These are phyloP conservation scores for Penicillium rolfsii DNA, from an alignment of 2,329 filamentous ascomycete genomes.

Conservation along the genomic window DNA sequence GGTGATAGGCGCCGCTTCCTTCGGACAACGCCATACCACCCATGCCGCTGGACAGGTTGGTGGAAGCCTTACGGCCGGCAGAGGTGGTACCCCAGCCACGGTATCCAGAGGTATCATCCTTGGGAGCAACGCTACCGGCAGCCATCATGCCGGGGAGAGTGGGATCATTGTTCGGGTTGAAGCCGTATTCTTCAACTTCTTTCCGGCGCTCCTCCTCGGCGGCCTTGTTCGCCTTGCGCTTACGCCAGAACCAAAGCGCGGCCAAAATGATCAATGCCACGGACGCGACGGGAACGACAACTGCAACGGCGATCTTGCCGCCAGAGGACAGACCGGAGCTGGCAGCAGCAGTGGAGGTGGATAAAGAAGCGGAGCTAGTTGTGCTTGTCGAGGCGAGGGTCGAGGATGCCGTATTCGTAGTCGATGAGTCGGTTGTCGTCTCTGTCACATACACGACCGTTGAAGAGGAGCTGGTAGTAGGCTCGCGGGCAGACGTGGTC, in stretches of 20 bases:
- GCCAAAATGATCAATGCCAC: slow-evolving; percentile 78
- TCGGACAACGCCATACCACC: slow-evolving; percentile 69
- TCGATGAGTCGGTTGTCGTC: slow-evolving; percentile 12
- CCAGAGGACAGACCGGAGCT: slow-evolving; percentile 46
- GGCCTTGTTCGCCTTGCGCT: slow-evolving; percentile 80
- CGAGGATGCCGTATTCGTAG: slow-evolving; percentile 27
- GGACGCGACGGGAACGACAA: slow-evolving; percentile 88
- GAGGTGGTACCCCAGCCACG: slow-evolving; percentile 88
- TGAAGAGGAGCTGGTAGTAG: slow-evolving; percentile 18
- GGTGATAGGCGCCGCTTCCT: slow-evolving; percentile 56
- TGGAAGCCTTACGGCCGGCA: slow-evolving; percentile 81
- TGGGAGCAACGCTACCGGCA: slow-evolving; percentile 57
- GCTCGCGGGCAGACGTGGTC: slow-evolving; percentile 21
- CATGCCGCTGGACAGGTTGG: slow-evolving; percentile 78
- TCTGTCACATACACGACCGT: slow-evolving; percentile 18
- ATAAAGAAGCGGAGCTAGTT: slow-evolving; percentile 24
- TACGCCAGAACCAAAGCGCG: slow-evolving; percentile 83
- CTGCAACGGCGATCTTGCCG: slow-evolving; percentile 85
- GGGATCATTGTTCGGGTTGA: slow-evolving; percentile 96
- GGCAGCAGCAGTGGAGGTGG: slow-evolving; percentile 30
- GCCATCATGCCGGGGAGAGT: slow-evolving; percentile 66
- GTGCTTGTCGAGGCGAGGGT: slow-evolving; percentile 20
- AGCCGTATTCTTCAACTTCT: slow-evolving; percentile 96
- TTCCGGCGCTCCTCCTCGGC: slow-evolving; percentile 88
- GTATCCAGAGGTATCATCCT: slow-evolving; percentile 78